These are phyloP conservation scores for Paecilomyces sp. DNA, from an alignment of 2,329 filamentous ascomycete species.

Conservation along the genomic window DNA sequence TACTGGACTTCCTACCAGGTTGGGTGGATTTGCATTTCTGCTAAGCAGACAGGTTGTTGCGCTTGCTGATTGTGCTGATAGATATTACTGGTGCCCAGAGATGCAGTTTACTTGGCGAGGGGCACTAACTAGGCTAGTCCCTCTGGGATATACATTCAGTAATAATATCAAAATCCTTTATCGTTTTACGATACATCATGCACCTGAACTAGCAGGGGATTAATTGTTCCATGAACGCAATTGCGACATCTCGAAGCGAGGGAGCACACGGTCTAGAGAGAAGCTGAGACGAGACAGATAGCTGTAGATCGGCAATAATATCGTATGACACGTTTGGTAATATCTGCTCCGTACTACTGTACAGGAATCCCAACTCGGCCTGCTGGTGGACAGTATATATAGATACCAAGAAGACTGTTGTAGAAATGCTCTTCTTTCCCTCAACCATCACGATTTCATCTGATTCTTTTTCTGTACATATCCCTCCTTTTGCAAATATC, in stretches of 20 bases:
- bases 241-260: background rate
- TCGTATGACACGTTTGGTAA: background rate
- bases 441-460: background rate
- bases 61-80: background rate
- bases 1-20: background rate
- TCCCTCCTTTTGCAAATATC: background rate
- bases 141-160: too few relatives aligned
- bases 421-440: background rate
- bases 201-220: background rate
- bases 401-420: background rate
- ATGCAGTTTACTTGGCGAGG: background rate
- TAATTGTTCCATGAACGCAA: background rate
- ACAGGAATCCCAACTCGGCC: background rate
- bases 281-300: background rate
- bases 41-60: background rate
- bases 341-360: background rate
- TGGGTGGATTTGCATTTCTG: background rate
- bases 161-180: too few relatives aligned
- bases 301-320: background rate
- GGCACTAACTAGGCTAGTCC: background rate
- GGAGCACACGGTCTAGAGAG: background rate
- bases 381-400: background rate
- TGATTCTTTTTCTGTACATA: background rate
- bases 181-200: background rate
- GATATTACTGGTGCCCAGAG: background rate